phyloP scores from a whole-genome alignment of 2,329 filamentous ascomycete species.

The Colletotrichum filicis region DNA sequence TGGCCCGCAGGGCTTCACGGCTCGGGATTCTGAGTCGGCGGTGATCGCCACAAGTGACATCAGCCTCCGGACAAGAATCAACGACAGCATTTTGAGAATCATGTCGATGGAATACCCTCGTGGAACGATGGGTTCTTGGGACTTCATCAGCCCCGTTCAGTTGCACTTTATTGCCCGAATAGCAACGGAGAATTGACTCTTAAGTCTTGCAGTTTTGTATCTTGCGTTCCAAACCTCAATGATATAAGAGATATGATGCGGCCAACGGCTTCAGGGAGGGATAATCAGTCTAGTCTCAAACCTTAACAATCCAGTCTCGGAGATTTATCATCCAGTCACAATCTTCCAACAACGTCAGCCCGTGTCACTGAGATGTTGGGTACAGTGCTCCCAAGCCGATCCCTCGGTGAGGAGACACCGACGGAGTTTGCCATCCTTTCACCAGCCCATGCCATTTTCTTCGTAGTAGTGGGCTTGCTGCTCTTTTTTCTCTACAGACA shows the following conservation, averaged over 20 bases:
- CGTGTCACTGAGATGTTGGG: neutral
- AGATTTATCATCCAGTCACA: neutral
- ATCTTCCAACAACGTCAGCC: neutral
- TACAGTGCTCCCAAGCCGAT: neutral
- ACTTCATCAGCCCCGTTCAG: neutral
- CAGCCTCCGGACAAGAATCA: neutral
- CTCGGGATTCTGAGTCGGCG: neutral
- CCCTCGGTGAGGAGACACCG: neutral
- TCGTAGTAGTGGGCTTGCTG: neutral
- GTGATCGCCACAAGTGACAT: neutral
- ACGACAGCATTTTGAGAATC: neutral
- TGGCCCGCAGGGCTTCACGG: neutral
- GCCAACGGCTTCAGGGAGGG: neutral
- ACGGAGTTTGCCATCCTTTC: neutral
- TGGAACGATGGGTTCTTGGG: neutral
- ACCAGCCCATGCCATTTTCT: neutral
- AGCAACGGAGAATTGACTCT: neutral
- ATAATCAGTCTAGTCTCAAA: neutral
- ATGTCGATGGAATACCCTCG: neutral
- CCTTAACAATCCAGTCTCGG: neutral
- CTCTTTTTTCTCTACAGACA: conserved; percentile 3
- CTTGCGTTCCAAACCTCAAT: neutral
- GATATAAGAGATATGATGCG: neutral
- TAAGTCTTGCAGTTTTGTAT: neutral
- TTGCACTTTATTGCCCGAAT: neutral